Conservation (phyloP, 306 rosid genomes). For the Cicer judaicum region DNA sequence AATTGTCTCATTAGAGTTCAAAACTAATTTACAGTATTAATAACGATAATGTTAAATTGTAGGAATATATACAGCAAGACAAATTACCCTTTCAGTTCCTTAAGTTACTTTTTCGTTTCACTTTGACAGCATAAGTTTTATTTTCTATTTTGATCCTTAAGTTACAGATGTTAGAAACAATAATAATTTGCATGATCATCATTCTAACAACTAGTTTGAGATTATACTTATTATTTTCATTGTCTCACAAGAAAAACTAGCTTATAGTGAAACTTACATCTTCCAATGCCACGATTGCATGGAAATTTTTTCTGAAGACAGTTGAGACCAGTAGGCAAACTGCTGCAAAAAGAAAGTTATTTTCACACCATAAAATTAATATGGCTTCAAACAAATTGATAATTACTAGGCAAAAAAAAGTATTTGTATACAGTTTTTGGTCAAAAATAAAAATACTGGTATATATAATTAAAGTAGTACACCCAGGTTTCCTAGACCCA, state of each 20-base stretch:
- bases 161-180: no score
- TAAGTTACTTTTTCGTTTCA: no score
- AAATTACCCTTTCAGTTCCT: no score
- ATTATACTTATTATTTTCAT: constrained; percentile 1
- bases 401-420: not conserved
- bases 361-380: not conserved
- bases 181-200: not conserved
- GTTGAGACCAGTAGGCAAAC: constrained; percentile 64
- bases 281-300: constrained; percentile 60
- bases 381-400: not conserved
- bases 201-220: not conserved
- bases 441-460: constrained; percentile 6
- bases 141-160: no score
- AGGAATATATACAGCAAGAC: no score
- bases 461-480: not conserved
- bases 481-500: not conserved
- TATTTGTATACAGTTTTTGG: not conserved
- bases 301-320: constrained; percentile 78
- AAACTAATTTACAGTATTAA: not conserved
- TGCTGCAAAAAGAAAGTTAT: constrained; percentile 52
- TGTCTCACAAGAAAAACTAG: constrained; percentile 11
- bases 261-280: constrained; percentile 61
- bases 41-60: not conserved
- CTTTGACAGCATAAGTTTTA: no score
- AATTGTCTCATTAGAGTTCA: not conserved